A percentile compares a stretch with the other conserved stretches of the same genome.
phyloP scores from a whole-genome alignment of 495 filamentous ascomycete species.

The Cryomyces minteri region DNA sequence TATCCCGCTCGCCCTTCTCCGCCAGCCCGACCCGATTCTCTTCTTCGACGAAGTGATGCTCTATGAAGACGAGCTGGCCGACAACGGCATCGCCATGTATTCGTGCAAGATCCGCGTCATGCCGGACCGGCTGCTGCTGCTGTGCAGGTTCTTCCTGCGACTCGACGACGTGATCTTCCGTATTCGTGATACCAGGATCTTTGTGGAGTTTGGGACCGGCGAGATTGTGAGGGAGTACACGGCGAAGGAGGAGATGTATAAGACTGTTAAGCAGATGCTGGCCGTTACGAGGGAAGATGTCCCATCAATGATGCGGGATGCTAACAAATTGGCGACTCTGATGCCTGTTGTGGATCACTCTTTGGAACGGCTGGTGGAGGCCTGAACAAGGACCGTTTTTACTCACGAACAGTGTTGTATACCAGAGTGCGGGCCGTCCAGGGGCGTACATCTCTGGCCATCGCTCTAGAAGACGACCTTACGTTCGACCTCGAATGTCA shows the following conservation, averaged over 20 bases:
- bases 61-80: constrained; percentile 94
- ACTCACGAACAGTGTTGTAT: no score
- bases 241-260: constrained; percentile 62
- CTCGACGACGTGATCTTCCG: constrained; percentile 77
- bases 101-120: constrained; percentile 85
- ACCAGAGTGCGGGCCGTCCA: no score
- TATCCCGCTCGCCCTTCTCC: constrained; percentile 73
- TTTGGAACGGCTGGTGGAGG: constrained; percentile 22
- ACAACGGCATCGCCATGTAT: constrained; percentile 82
- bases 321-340: constrained; percentile 56
- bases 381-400: no score
- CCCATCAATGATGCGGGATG: constrained; percentile 62
- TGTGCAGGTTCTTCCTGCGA: constrained; percentile 82
- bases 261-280: constrained; percentile 54
- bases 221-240: constrained; percentile 82
- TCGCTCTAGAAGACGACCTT: no score
- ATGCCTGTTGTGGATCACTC: constrained; percentile 48
- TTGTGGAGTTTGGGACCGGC: constrained; percentile 68
- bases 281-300: constrained; percentile 54
- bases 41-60: constrained; percentile 91
- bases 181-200: constrained; percentile 77
- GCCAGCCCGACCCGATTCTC: constrained; percentile 74
- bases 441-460: no score
- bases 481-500: no score
- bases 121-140: constrained; percentile 64